Percentiles rank a stretch among this genome's conserved stretches.
These are phyloP conservation scores for Vigna angularis DNA, from an alignment of 306 rosid genomes.

Conservation along the genomic window DNA sequence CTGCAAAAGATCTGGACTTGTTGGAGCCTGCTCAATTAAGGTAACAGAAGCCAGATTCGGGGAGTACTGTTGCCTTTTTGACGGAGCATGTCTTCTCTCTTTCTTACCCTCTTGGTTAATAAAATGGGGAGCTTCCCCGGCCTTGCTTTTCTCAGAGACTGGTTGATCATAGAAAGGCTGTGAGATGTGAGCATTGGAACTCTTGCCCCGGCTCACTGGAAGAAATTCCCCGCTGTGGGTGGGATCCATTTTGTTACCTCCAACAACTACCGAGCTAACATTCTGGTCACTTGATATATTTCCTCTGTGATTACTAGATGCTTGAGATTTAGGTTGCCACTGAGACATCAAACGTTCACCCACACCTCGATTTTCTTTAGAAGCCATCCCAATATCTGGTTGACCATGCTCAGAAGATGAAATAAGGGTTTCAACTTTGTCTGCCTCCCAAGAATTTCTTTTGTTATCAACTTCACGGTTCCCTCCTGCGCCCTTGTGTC, in stretches of 20 bases:
- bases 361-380: constrained; percentile 66
- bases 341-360: constrained; percentile 69
- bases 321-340: constrained; percentile 88
- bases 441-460: constrained; percentile 53
- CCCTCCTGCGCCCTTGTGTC: constrained; percentile 60
- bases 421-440: constrained; percentile 51
- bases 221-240: constrained; percentile 48
- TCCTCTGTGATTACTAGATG: constrained; percentile 59
- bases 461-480: constrained; percentile 64
- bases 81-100: constrained; percentile 63
- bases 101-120: constrained; percentile 58
- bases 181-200: constrained; percentile 36
- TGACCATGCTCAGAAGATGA: constrained; percentile 57
- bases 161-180: constrained; percentile 56
- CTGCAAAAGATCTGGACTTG: constrained; percentile 58
- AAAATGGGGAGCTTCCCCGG: constrained; percentile 53
- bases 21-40: constrained; percentile 56
- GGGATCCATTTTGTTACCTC: constrained; percentile 47
- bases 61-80: constrained; percentile 62
- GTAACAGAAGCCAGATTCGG: constrained; percentile 51
- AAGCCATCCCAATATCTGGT: constrained; percentile 52
- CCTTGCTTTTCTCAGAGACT: constrained; percentile 50
- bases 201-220: constrained; percentile 45
- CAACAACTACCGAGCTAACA: constrained; percentile 49
- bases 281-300: constrained; percentile 54